Evolutionary conservation across 2,329 filamentous ascomycete species (phyloP).

Genomic region (Arthrobotrys megalospora): DNA sequence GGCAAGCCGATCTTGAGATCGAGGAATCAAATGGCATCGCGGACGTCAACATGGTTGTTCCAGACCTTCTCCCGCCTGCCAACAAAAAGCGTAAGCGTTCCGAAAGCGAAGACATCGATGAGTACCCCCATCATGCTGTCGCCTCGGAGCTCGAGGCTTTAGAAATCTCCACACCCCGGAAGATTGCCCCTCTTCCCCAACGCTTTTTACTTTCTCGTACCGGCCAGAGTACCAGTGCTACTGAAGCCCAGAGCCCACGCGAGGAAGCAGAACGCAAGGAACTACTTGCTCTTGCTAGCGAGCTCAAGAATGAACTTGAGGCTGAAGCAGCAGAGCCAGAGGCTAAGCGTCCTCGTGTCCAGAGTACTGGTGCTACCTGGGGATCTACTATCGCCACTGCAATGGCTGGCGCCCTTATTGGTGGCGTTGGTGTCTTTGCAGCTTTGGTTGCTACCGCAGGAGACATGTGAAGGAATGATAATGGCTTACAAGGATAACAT

Average conservation of each 20-base stretch:
- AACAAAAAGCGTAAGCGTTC: conserved; percentile 55
- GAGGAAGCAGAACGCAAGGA: conserved; percentile 59
- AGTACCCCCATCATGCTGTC: background rate
- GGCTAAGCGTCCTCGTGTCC: conserved; percentile 62
- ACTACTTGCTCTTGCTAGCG: conserved; percentile 17
- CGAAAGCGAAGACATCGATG: conserved; percentile 39
- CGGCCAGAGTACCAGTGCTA: background rate
- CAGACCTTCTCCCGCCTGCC: conserved; percentile 8
- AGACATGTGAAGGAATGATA: conserved; percentile 59
- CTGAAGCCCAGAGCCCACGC: conserved; percentile 63
- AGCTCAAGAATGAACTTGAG: conserved; percentile 42
- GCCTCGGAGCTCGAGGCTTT: conserved; percentile 3
- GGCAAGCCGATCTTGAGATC: conserved; percentile 3
- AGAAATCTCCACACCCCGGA: conserved; percentile 20
- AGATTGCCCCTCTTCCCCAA: conserved; percentile 36
- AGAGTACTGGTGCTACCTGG: conserved; percentile 49
- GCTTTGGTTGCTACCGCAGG: conserved; percentile 67
- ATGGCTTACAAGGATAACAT: conserved; percentile 7
- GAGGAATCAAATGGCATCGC: background rate
- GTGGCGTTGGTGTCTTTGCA: conserved; percentile 66
- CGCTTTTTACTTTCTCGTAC: conserved; percentile 28
- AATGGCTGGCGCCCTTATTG: conserved; percentile 66
- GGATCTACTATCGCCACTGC: conserved; percentile 64
- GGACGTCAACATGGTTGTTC: conserved; percentile 5
- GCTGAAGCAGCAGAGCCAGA: conserved; percentile 41